phyloP scores from a whole-genome alignment of 257 asterid species.

The Datura wrightii region DNA sequence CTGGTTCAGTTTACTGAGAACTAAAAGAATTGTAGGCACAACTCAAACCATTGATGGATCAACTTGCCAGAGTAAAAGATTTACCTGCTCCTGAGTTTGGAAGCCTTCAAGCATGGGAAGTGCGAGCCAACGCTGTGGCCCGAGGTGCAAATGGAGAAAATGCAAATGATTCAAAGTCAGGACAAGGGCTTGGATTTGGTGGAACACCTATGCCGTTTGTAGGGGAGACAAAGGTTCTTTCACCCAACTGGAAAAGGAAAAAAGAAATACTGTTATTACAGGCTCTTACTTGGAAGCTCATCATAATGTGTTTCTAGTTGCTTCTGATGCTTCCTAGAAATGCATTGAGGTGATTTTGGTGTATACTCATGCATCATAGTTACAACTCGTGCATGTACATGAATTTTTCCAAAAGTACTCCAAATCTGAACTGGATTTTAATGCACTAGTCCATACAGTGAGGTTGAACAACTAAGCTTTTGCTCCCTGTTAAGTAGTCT shows the following conservation, averaged over 20 bases:
- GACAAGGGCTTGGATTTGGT: slow-evolving; percentile 70
- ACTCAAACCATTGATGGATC: slow-evolving; percentile 82
- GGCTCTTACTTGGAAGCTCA: not conserved
- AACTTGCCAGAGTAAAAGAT: slow-evolving; percentile 86
- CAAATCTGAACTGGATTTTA: slow-evolving; percentile 34
- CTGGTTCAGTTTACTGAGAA: slow-evolving; percentile 23
- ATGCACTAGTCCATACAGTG: slow-evolving; percentile 27
- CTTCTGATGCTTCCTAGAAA: slow-evolving; percentile 24
- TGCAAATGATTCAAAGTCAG: slow-evolving; percentile 60
- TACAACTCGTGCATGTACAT: not conserved
- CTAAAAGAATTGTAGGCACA: slow-evolving; percentile 58
- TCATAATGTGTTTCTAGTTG: slow-evolving; percentile 25
- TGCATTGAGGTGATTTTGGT: slow-evolving; percentile 11
- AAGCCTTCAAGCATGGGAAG: slow-evolving; percentile 91
- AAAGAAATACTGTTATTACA: slow-evolving; percentile 14
- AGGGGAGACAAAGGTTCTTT: slow-evolving; percentile 85
- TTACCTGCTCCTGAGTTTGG: slow-evolving; percentile 87
- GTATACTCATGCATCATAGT: slow-evolving; percentile 31
- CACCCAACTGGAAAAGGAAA: slow-evolving; percentile 24
- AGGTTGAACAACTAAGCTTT: slow-evolving; percentile 5
- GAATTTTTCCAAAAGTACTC: slow-evolving; percentile 3
- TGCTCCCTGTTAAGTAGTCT: not conserved
- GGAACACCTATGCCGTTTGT: slow-evolving; percentile 92
- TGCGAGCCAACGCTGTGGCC: slow-evolving; percentile 71
- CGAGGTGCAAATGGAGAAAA: slow-evolving; percentile 71